A percentile compares a stretch with the other conserved stretches of the same genome.
These are phyloP conservation scores for Salvia miltiorrhiza DNA, from an alignment of 257 asterid genomes.

Conservation along the genomic window DNA sequence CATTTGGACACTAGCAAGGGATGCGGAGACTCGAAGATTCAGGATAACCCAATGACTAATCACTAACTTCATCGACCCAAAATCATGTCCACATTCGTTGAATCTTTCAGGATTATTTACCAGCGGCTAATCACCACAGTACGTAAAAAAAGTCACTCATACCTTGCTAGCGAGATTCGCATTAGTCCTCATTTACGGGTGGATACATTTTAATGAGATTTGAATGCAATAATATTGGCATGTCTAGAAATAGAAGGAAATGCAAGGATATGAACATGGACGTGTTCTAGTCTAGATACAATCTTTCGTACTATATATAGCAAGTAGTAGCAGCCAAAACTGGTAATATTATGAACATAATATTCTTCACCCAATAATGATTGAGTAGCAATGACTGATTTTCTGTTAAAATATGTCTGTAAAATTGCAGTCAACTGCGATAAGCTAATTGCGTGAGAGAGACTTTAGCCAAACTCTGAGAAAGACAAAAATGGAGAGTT, in stretches of 20 bases:
- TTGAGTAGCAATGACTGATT: neutral
- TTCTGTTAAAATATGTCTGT: neutral
- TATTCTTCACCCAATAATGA: neutral
- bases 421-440: neutral
- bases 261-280: conserved; percentile 15
- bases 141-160: too few species aligned
- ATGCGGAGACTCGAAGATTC: conserved; percentile 32
- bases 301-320: neutral
- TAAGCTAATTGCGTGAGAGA: neutral
- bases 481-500: neutral
- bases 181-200: conserved; percentile 2
- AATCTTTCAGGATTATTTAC: conserved; percentile 2
- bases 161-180: too few species aligned
- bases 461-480: neutral
- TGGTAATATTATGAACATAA: neutral
- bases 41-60: neutral
- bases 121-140: neutral
- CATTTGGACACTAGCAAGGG: neutral
- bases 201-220: neutral
- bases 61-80: conserved; percentile 26
- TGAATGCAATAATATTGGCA: neutral
- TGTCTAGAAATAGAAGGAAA: neutral
- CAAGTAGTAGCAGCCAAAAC: neutral
- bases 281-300: conserved; percentile 10
- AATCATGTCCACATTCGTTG: conserved; percentile 24